Conservation (phyloP, 768 basidiomycete genomes). For the Xerocomus brunneocitrinus region DNA sequence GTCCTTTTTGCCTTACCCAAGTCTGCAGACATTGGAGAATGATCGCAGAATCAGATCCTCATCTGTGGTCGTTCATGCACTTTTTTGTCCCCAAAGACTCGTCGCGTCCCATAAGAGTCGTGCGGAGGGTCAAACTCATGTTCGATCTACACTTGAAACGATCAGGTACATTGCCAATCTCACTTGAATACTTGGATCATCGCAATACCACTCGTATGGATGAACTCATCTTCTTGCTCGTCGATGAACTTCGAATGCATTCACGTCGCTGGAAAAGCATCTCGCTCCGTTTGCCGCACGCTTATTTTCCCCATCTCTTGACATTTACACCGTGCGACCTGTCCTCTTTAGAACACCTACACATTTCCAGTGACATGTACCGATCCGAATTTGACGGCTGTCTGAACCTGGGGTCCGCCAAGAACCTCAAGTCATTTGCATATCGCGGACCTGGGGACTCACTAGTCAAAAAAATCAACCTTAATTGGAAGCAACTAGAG, state of each 20-base stretch:
- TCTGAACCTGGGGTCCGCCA: slow-evolving; percentile 6
- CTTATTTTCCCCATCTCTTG: slow-evolving; percentile 7
- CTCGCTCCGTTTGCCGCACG: slow-evolving; percentile 1
- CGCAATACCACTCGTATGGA: slow-evolving; percentile 4
- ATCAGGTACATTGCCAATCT: slow-evolving; percentile 10
- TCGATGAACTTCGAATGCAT: slow-evolving; percentile 6
- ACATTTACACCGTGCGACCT: slow-evolving; percentile 9
- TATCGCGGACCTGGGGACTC: slow-evolving; percentile 1
- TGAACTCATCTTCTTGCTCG: slow-evolving; percentile 4
- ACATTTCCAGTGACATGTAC: not conserved
- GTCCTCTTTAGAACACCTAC: slow-evolving; percentile 7
- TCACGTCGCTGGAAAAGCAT: slow-evolving; percentile 14
- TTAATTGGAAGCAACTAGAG: slow-evolving; percentile 12
- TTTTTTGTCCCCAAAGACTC: slow-evolving; percentile 6
- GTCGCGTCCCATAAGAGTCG: not conserved
- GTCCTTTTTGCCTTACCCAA: slow-evolving; percentile 4
- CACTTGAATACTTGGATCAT: slow-evolving; percentile 13
- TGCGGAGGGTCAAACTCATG: not conserved
- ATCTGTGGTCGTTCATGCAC: slow-evolving; percentile 2
- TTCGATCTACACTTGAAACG: slow-evolving; percentile 9
- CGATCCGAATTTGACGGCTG: not conserved
- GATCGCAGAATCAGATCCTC: not conserved
- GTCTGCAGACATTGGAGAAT: slow-evolving; percentile 20
- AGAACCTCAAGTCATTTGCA: slow-evolving; percentile 9
- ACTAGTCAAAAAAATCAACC: not conserved